These are phyloP conservation scores for Microcos paniculata DNA, from an alignment of 345 rosid genomes.

Conservation along the genomic window DNA sequence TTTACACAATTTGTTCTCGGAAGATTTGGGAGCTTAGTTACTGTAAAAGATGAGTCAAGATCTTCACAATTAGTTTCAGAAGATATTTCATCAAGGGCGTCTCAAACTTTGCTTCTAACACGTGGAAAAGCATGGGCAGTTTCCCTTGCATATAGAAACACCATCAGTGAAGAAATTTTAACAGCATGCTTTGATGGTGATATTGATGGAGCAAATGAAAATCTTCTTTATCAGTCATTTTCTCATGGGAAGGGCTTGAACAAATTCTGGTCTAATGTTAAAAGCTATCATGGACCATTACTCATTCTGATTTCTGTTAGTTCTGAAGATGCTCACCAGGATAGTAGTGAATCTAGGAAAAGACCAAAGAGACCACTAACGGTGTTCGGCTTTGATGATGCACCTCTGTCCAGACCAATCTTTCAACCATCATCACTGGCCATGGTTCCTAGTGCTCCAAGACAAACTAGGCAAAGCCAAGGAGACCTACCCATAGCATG, in stretches of 20 bases:
- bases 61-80: conserved; percentile 35
- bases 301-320: conserved; percentile 64
- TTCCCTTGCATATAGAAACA: conserved; percentile 45
- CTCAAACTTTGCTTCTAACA: conserved; percentile 41
- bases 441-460: no score
- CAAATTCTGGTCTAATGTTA: conserved; percentile 79
- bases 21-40: conserved; percentile 40
- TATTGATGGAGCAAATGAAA: conserved; percentile 34
- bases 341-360: conserved; percentile 38
- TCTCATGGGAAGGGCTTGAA: conserved; percentile 84
- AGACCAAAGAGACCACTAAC: conserved; percentile 72
- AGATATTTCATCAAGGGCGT: conserved; percentile 31
- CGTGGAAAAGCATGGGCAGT: conserved; percentile 71
- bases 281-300: conserved; percentile 82
- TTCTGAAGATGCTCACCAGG: conserved; percentile 42
- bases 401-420: no score
- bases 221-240: conserved; percentile 74
- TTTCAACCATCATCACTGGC: no score
- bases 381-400: no score
- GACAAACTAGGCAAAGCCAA: no score
- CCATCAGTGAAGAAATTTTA: conserved; percentile 55
- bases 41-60: conserved; percentile 41
- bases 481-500: conserved; percentile 62
- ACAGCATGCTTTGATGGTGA: conserved; percentile 37
- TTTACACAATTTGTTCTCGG: conserved; percentile 51